Evolutionary conservation across 306 rosid species (phyloP), one percentile per base, ranked within the genome.

Genomic region (Acmispon strigosus): DNA sequence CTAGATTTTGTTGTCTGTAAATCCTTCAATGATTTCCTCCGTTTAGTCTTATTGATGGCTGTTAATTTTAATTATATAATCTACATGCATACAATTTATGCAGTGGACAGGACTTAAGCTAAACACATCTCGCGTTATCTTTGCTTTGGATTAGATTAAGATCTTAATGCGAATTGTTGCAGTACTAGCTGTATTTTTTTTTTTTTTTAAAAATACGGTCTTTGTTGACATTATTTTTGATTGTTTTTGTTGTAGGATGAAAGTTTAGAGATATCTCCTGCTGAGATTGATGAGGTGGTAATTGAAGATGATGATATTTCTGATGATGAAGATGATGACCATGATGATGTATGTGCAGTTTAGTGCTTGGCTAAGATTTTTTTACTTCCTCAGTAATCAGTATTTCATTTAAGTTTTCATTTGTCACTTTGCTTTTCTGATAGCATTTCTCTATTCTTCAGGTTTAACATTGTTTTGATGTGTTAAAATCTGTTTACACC

Each of bases 231-330:
- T 22, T 29, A 4, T 64, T 69, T 56, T 64, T 69, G 15, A 11
- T 68, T 67, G 13, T 49, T 70, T 66, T 32, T 47, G 10, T 45
- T 56, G 20, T 62, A 95, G 99, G 99, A 95, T 63, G 99, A 95
- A 70, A 97, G 88, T 75, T 70, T 95, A 85, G 96, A 91, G 66
- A 80, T 86, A 69, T 89, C 99, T 22, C 94, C 96, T 71, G 92
- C 84, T 66, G 97, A 89, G 79, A 89, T 95, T 76, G 96, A 95
- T 24, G 99, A 95, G 80, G 92, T 91, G 83, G 96, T 95, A 52
- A 91, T 95, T 68, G 99, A 91, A 84, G 97, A 95, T 52, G 97
- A 95, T 75, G 99, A 91, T 80, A 91, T 95, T 67, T 95, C 97
- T 6, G 99, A 95, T 48, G 99, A 93, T 17, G 98, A 93, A 49